Evolutionary conservation across 2,329 filamentous ascomycete species (phyloP), one percentile per base, ranked within the genome.

Genomic region (Teratosphaeria pseudoeucalypti): DNA sequence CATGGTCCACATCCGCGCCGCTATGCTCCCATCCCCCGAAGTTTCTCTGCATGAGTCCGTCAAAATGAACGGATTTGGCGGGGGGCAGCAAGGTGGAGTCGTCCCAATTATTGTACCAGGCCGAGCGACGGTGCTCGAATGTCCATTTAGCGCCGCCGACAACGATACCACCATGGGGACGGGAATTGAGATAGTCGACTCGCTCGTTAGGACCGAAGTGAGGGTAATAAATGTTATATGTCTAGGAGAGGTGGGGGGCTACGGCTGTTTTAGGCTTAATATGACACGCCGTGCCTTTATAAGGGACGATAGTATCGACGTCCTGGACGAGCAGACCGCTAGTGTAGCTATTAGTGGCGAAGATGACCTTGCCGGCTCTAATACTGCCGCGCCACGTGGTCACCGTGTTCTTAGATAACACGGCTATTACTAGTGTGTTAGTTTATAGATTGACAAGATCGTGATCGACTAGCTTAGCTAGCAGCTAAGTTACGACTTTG

Each of bases 381-480:
- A 74, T 66, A 1, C 60, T 52, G 0, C 61, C 66, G 16, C 67
- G 62, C 52, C 57, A 29, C 16, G 68, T 69, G 34, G 65, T 55
- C 34, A 68, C 37, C n/a, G 58, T 59, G 54, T 55, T 59, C 12
- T 47, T 0, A 19, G 19, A 0, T 5, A 65, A 62, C 2, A 72
- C 62, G 1, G 57, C 23, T 10, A 60, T 63, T 1, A 85, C 87
- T 0, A 86, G 82, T 6, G 88, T 91, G 59, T 80, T 83, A 2
- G 87, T 90, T 72, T 91, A 88, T 26, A 92, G 77, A 66, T 90
- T 90, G 65, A 90, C 84, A 7, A 49, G 14, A 9, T 60, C 63
- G 27, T 37, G 53, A 14, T 62, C 55, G 7, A 68, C 58, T 7
- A 67, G 61, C 55, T 64, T 65, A 2, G 58, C 56, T 12, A 69